These are phyloP conservation scores for Pseudonectria buxi DNA, from an alignment of 2,329 filamentous ascomycete species.

Conservation along the genomic window DNA sequence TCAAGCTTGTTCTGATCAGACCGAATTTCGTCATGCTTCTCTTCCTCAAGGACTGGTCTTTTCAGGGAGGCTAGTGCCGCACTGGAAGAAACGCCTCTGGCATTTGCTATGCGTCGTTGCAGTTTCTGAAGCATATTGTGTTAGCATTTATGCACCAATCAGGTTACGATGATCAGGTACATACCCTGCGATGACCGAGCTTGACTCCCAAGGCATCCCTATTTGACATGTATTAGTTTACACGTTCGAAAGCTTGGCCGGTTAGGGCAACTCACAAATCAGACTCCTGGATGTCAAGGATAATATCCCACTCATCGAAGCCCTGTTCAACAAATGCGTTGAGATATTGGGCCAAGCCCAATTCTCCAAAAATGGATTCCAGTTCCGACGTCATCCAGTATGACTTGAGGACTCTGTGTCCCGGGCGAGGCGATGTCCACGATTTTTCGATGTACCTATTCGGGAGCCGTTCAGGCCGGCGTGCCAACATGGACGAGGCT, in stretches of 20 bases:
- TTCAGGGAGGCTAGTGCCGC: constrained; percentile 43
- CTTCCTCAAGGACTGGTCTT: constrained; percentile 46
- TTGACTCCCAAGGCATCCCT: constrained; percentile 71
- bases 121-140: constrained; percentile 54
- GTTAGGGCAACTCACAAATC: constrained; percentile 58
- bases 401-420: constrained; percentile 6
- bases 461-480: too few relatives aligned
- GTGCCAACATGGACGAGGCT: too few relatives aligned
- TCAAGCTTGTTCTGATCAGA: constrained; percentile 43
- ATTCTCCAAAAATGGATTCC: constrained; percentile 60
- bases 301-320: constrained; percentile 79
- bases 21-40: constrained; percentile 47
- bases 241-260: not conserved
- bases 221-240: constrained; percentile 15
- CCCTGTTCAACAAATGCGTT: constrained; percentile 68
- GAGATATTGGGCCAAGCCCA: constrained; percentile 74
- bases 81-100: constrained; percentile 54
- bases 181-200: constrained; percentile 71
- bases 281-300: constrained; percentile 77
- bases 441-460: too few relatives aligned
- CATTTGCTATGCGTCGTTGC: constrained; percentile 75
- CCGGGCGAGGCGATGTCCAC: too few relatives aligned
- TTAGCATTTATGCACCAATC: constrained; percentile 13
- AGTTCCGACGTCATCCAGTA: constrained; percentile 50
- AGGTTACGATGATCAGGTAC: constrained; percentile 20